Conservation (phyloP, 495 filamentous ascomycete species). For the Xylaria castorea region DNA sequence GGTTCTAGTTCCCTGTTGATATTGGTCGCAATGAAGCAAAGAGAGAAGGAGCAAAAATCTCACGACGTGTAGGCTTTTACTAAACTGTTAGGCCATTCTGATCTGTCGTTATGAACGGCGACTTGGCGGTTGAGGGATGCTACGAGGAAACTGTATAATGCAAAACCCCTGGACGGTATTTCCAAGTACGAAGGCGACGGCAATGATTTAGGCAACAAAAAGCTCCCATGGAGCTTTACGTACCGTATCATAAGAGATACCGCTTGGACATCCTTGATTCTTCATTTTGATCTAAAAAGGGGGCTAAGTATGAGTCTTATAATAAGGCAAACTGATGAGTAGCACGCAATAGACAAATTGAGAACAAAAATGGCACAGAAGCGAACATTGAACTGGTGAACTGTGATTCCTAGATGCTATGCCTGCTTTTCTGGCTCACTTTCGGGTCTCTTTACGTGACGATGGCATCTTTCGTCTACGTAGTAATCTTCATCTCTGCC, state of each 20-base stretch:
- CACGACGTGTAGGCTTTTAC: no score
- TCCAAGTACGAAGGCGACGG: not conserved
- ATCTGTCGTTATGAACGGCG: no score
- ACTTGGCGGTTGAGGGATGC: no score
- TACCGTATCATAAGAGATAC: not conserved
- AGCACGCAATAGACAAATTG: not conserved
- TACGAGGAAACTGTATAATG: no score
- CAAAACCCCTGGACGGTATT: no score
- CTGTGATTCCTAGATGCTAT: not conserved
- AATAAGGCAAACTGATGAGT: not conserved
- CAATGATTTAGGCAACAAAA: not conserved
- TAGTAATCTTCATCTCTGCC: conserved; percentile 67
- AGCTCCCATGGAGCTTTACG: not conserved
- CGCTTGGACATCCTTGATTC: not conserved
- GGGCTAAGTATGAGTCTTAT: not conserved
- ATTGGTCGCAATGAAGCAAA: not conserved
- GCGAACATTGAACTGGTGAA: not conserved
- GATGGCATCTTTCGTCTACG: conserved; percentile 36
- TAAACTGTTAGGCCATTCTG: no score
- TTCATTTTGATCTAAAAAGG: not conserved
- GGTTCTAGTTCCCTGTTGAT: not conserved
- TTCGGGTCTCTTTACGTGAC: conserved; percentile 31
- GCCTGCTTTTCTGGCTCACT: conserved; percentile 36
- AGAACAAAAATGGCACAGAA: not conserved
- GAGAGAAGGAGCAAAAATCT: not conserved